These are phyloP conservation scores for Torulaspora globosa DNA, from an alignment of 1,139 yeast genomes.

Conservation along the genomic window DNA sequence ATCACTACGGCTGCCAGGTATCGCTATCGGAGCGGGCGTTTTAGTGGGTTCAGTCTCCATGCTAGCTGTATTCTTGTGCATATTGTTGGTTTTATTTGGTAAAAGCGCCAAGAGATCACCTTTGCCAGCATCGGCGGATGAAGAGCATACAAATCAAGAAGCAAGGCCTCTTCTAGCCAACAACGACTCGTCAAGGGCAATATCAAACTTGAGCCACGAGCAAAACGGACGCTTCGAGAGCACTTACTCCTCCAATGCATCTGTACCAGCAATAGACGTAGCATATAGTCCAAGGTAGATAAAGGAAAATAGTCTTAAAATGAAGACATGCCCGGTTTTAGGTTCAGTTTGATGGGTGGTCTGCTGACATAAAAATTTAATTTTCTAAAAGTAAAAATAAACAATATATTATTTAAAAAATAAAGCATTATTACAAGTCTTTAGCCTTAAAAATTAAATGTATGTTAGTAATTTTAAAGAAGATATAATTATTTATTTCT, in stretches of 20 bases:
- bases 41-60: slow-evolving; percentile 46
- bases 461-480: no score
- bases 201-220: slow-evolving; percentile 3
- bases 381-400: no score
- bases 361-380: no score
- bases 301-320: neutral
- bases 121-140: neutral
- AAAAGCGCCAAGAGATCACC: slow-evolving; percentile 1
- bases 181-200: neutral
- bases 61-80: slow-evolving; percentile 7
- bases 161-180: slow-evolving; percentile 5
- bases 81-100: slow-evolving; percentile 8
- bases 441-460: no score
- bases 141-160: neutral
- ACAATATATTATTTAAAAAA: no score
- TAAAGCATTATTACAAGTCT: no score
- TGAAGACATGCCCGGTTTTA: neutral
- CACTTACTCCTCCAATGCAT: slow-evolving; percentile 18
- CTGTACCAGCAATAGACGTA: slow-evolving; percentile 10
- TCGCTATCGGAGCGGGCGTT: slow-evolving; percentile 64
- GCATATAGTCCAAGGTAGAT: slow-evolving; percentile 1
- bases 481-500: no score
- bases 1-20: slow-evolving; percentile 58
- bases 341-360: no score
- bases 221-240: slow-evolving; percentile 12